Percentiles rank a stretch among this genome's conserved stretches.
Evolutionary conservation across 805 yeast genomes (phyloP).

Genomic region (Candida caryicola): DNA sequence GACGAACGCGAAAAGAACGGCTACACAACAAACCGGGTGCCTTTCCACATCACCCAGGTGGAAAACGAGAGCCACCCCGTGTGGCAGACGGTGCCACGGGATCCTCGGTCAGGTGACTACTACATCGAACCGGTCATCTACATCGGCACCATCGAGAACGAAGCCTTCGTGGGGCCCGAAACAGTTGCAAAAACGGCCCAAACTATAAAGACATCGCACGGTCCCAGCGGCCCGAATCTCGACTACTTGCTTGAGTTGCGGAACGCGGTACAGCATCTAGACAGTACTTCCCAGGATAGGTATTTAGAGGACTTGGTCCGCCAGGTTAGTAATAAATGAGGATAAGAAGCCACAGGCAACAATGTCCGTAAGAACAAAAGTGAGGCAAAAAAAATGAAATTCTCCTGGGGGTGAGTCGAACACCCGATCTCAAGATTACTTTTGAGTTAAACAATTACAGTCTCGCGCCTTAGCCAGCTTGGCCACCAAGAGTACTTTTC

Average conservation of each 20-base stretch:
- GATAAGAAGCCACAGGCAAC: not conserved
- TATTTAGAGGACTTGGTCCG: conserved; percentile 33
- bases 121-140: conserved; percentile 62
- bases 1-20: conserved; percentile 90
- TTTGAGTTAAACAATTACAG: conserved; percentile 35
- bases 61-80: conserved; percentile 9
- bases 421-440: conserved; percentile 49
- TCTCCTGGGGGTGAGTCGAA: conserved; percentile 51
- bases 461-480: conserved; percentile 51
- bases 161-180: conserved; percentile 86
- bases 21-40: conserved; percentile 65
- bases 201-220: conserved; percentile 53
- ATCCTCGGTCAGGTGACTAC: conserved; percentile 34
- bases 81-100: conserved; percentile 13
- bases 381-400: conserved; percentile 14
- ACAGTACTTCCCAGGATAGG: conserved; percentile 21
- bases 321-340: conserved; percentile 8
- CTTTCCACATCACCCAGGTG: conserved; percentile 48
- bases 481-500: conserved; percentile 40
- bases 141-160: conserved; percentile 79
- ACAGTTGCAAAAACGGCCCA: conserved; percentile 54
- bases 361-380: not conserved
- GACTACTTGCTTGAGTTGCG: conserved; percentile 65
- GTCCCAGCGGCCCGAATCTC: conserved; percentile 79
- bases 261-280: conserved; percentile 38